Percentiles rank a stretch among this genome's conserved stretches.
These are phyloP conservation scores for Globisporangium cylindrosporum DNA, from an alignment of 352 stramenopile genomes.

Conservation along the genomic window DNA sequence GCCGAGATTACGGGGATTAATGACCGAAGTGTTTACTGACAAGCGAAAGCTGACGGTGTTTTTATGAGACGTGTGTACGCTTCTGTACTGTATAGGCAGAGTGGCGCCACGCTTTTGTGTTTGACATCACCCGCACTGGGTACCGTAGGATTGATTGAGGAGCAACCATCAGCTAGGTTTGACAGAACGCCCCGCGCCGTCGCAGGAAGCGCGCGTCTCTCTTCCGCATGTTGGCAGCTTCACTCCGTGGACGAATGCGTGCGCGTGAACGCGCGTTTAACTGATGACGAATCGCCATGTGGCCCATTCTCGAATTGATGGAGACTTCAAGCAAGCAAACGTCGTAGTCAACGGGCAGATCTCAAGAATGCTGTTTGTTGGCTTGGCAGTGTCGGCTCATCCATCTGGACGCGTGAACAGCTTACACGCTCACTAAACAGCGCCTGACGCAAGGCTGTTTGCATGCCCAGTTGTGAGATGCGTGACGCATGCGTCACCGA, in stretches of 20 bases:
- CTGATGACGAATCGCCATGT: background rate
- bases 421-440: no score
- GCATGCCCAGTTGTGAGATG: background rate
- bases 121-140: background rate
- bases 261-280: background rate
- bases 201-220: background rate
- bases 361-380: background rate
- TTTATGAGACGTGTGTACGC: conserved; percentile 3
- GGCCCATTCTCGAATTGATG: background rate
- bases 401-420: background rate
- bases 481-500: background rate
- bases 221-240: background rate
- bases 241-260: background rate
- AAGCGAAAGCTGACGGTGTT: background rate
- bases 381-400: background rate
- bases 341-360: background rate
- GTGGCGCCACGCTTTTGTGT: background rate
- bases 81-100: background rate
- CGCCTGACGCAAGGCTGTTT: background rate
- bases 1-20: background rate
- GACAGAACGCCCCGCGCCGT: background rate
- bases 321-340: no score
- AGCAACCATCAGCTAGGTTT: background rate
- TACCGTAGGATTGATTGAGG: background rate
- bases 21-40: background rate